These are phyloP conservation scores for Gryganskiella cystojenkinii DNA, from an alignment of 192 early-diverging fungal species.

Conservation along the genomic window DNA sequence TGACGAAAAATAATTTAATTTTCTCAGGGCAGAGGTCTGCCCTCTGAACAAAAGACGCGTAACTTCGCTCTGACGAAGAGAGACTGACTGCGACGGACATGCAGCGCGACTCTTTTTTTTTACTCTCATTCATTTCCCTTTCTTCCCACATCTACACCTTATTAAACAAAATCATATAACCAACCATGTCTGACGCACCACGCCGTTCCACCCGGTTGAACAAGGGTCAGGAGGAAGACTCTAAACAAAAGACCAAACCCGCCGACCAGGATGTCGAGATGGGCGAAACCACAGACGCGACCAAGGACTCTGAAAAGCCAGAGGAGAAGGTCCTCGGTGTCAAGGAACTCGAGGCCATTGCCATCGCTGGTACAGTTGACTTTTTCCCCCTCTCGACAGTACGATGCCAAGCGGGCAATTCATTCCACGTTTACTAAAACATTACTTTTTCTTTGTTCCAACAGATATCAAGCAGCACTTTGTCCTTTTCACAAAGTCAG, in stretches of 20 bases:
- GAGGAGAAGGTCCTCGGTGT: constrained; percentile 38
- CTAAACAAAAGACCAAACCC: constrained; percentile 41
- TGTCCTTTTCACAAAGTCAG: constrained; percentile 83
- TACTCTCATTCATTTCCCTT: not conserved
- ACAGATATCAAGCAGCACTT: constrained; percentile 92
- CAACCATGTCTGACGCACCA: constrained; percentile 50
- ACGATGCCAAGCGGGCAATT: no score
- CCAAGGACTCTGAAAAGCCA: constrained; percentile 5
- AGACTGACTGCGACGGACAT: no score
- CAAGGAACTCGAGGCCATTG: constrained; percentile 48
- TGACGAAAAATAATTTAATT: no score
- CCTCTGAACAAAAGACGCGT: no score
- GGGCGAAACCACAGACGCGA: constrained; percentile 25
- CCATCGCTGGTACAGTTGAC: constrained; percentile 45
- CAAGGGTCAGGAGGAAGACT: constrained; percentile 49
- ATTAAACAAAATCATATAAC: not conserved
- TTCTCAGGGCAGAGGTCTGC: no score
- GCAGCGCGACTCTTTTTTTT: no score
- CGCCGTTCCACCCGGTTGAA: constrained; percentile 48
- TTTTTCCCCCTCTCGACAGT: no score
- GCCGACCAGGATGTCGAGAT: constrained; percentile 52
- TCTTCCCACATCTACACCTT: not conserved
- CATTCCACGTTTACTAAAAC: not conserved
- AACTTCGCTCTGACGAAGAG: no score
- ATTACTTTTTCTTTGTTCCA: not conserved